phyloP scores from a whole-genome alignment of 2,329 filamentous ascomycete species.

The Microdochium bolleyi region DNA sequence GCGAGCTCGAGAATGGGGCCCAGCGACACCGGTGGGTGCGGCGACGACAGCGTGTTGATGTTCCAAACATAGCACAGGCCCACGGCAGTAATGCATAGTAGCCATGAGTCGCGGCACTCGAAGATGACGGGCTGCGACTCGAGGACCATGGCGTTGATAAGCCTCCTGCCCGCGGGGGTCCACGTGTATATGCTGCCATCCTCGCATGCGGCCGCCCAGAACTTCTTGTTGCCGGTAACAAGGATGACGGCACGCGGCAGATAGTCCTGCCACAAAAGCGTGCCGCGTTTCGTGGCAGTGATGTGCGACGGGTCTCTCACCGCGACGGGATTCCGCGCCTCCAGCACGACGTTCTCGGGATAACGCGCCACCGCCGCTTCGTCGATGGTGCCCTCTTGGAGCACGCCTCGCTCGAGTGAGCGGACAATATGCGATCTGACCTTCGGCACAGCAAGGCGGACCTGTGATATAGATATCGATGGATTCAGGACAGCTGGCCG shows the following conservation, averaged over 20 bases:
- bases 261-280: slow-evolving; percentile 88
- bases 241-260: slow-evolving; percentile 81
- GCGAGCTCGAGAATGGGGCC: slow-evolving; percentile 85
- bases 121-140: slow-evolving; percentile 93
- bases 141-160: slow-evolving; percentile 76
- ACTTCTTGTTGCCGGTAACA: slow-evolving; percentile 79
- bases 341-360: slow-evolving; percentile 68
- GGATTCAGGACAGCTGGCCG: slow-evolving; percentile 83
- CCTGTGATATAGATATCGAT: slow-evolving; percentile 70
- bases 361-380: slow-evolving; percentile 58
- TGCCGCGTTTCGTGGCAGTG: slow-evolving; percentile 71
- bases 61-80: slow-evolving; percentile 95
- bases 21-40: slow-evolving; percentile 83
- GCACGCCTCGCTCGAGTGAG: slow-evolving; percentile 62
- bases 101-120: slow-evolving; percentile 81
- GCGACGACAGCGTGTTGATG: slow-evolving; percentile 70
- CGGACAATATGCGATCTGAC: slow-evolving; percentile 76
- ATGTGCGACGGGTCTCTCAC: slow-evolving; percentile 78
- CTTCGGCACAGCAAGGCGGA: slow-evolving; percentile 81
- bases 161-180: slow-evolving; percentile 82
- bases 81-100: slow-evolving; percentile 81
- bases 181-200: slow-evolving; percentile 86
- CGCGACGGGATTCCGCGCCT: slow-evolving; percentile 76
- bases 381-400: slow-evolving; percentile 41
- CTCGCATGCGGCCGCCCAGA: slow-evolving; percentile 91